Evolutionary conservation across 495 filamentous ascomycete species (phyloP), one percentile per base, ranked within the genome.

Genomic region (Lindgomyces ingoldianus): DNA sequence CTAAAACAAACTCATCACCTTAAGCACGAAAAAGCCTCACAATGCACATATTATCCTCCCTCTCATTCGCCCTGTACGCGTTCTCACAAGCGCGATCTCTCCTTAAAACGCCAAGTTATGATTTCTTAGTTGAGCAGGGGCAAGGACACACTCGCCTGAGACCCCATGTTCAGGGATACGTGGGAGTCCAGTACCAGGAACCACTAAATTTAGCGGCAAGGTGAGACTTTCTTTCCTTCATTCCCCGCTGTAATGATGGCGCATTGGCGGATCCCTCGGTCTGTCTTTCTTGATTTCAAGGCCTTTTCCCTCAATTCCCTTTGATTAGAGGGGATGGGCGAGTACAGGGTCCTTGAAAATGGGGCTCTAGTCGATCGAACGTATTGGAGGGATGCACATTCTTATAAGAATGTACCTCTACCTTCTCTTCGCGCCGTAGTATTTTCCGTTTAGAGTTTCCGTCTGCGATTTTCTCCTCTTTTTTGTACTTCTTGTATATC

Each of bases 181-280:
- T 9, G 8, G 46, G 21, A 27, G 27, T 48, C n/a, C n/a, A n/a
- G 44, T 22, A 36, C 3, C 59, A 53, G 45, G 29, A 16, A 44
- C 57, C 57, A 50, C 57, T 60, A 50, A 39, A 39, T 6, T 44
- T 47, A 62, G 47, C 59, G 59, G 48, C 12, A 42, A 62, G 52
- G 59, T 62, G 59, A 62, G 59, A 53, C 59, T 54, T 18, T 18
- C 36, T 42, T 41, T 26, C 18, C 16, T 57, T 44, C 53, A 16
- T 18, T 57, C 44, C n/a, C 44, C 44, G 8, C 44, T 47, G 6
- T 39, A 39, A 39, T 39, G 33, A 39, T 6, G 14, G 14, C 14
- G 33, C 33, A 39, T 39, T n/a, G 50, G 50, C 8, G 22, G 4
- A 29, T 24, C 4, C n/a, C n/a, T 53, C 10, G 21, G n/a, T 30